Evolutionary conservation across 805 yeast genomes (phyloP).

Genomic region (Clavispora phyllophila): DNA sequence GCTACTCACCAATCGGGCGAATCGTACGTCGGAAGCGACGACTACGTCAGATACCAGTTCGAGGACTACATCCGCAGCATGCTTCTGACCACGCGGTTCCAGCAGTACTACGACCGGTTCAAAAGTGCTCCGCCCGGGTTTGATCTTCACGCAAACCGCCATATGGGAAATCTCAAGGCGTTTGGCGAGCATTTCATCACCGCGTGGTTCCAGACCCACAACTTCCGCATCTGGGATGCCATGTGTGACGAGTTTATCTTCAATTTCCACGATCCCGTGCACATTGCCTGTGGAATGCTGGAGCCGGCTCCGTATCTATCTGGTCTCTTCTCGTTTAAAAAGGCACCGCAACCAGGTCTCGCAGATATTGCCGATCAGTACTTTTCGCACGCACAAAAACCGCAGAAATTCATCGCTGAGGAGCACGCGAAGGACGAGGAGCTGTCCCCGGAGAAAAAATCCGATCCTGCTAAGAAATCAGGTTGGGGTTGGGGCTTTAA

Average conservation of each 20-base stretch:
- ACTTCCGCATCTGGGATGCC: conserved; percentile 36
- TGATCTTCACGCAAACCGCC: conserved; percentile 8
- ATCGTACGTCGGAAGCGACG: conserved; percentile 52
- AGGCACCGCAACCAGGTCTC: conserved; percentile 5
- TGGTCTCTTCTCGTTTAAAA: conserved; percentile 12
- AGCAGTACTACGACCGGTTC: conserved; percentile 45
- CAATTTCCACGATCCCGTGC: conserved; percentile 39
- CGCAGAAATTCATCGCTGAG: conserved; percentile 13
- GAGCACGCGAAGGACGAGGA: neutral
- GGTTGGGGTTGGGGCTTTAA: conserved; percentile 16
- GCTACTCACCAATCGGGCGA: conserved; percentile 33
- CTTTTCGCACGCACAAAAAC: conserved; percentile 12
- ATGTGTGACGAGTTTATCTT: conserved; percentile 41
- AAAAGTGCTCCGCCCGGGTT: conserved; percentile 40
- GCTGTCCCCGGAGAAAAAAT: neutral
- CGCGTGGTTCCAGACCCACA: conserved; percentile 30
- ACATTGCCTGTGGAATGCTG: conserved; percentile 23
- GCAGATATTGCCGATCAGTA: conserved; percentile 10
- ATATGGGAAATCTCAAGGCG: conserved; percentile 24
- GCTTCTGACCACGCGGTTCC: conserved; percentile 66
- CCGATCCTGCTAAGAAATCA: conserved; percentile 2
- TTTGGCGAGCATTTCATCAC: conserved; percentile 30
- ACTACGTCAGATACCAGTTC: conserved; percentile 78
- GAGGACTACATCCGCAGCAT: conserved; percentile 85
- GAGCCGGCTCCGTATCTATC: conserved; percentile 7